Base-by-base conservation (phyloP, 257 asterid species). In the Coffea eugenioides region DNA sequence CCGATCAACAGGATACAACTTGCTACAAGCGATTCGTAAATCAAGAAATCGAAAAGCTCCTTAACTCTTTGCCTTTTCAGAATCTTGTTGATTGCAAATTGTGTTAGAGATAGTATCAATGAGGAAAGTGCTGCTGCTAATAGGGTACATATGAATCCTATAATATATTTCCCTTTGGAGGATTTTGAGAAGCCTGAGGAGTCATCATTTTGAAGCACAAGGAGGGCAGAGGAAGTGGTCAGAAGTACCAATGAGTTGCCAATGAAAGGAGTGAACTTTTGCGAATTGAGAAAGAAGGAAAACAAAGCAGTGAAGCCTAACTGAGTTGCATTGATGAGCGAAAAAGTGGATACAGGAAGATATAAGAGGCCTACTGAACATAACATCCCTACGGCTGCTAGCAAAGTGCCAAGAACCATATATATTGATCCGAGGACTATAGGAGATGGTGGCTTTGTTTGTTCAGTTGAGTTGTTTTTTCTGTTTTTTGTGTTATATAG, bases 301-400 rank as follows among this genome's bases (percentile, higher is more conserved):
- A 91, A 91, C 4, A 90, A n/a, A 7, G 97, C 90, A 56, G 88
- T 92, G 92, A 92, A 92, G 18, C 86, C 96, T 39, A 92, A 80
- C 18, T 91, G 96, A 74, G 82, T 85, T 5, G 96, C 90, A 52
- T 84, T 78, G 27, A 92, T 77, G 2, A 92, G 83, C 4, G 94
- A 88, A 69, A 85, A 90, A 3, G 97, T 91, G 0, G 96, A 88
- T 20, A 91, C 91, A 0, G 97, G 94, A 14, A 92, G 87, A 62
- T 91, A 83, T 25, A 80, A 83, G 4, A 91, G 82, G 0, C 96
- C 96, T 5, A 88, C 71, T 9, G 97, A 77, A 81, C 83, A 91
- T 4, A 88, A 25, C 91, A 91, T 79, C 65, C 84, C 71, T 76
- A 81, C 80, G 9, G 49, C 84, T 13, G 94, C 94, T 11, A 87